Evolutionary conservation across 2,329 filamentous ascomycete species (phyloP).

Genomic region (Trichothecium sympodiale): DNA sequence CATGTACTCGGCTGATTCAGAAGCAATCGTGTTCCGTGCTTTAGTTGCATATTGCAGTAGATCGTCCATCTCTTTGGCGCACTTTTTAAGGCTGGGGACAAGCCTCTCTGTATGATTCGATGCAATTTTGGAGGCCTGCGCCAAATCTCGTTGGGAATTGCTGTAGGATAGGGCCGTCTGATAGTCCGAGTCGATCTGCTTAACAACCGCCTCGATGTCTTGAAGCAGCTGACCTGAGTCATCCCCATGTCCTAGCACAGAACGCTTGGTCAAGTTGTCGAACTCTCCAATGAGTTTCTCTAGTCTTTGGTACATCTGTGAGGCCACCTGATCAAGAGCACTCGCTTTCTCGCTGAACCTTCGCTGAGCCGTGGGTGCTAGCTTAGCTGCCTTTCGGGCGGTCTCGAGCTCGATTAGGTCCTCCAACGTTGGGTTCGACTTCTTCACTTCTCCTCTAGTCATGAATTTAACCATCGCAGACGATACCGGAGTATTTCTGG

Average conservation of each 20-base stretch:
- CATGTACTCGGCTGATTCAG: constrained; percentile 63
- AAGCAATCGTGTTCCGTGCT: constrained; percentile 56
- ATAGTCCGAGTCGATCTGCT: constrained; percentile 80
- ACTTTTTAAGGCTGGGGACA: constrained; percentile 45
- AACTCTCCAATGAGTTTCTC: constrained; percentile 53
- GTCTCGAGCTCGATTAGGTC: constrained; percentile 68
- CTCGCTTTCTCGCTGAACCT: constrained; percentile 49
- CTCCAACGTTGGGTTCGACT: constrained; percentile 49
- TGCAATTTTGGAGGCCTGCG: constrained; percentile 52
- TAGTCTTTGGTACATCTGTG: constrained; percentile 49
- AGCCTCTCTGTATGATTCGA: constrained; percentile 52
- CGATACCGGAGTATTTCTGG: constrained; percentile 54
- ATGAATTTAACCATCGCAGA: constrained; percentile 56
- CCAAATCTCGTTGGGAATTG: constrained; percentile 48
- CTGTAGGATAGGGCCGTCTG: constrained; percentile 62
- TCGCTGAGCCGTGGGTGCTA: constrained; percentile 46
- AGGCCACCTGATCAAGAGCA: constrained; percentile 49
- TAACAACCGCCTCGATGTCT: constrained; percentile 77
- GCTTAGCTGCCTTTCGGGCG: constrained; percentile 59
- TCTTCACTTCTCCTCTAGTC: constrained; percentile 34
- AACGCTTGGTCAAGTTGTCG: constrained; percentile 44
- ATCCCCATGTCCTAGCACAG: constrained; percentile 42
- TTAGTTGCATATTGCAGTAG: constrained; percentile 49
- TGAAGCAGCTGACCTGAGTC: constrained; percentile 62
- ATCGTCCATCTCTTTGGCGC: constrained; percentile 49